phyloP scores from a whole-genome alignment of 495 filamentous ascomycete genomes.

The Ramalina peruviana region DNA sequence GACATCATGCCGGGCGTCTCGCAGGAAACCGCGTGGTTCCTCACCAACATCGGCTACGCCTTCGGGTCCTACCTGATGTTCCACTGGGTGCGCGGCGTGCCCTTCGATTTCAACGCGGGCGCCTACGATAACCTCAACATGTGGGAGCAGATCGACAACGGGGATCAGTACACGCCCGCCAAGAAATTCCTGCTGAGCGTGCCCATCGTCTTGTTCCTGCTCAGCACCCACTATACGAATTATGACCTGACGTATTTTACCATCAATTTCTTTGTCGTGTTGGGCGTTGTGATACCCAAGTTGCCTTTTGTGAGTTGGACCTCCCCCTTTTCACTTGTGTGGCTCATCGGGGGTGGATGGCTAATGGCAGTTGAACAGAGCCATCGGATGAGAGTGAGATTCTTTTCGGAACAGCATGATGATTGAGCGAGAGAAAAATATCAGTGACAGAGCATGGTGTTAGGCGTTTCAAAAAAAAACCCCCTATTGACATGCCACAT shows the following conservation, averaged over 20 bases:
- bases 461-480: background rate
- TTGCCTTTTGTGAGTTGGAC: constrained; percentile 65
- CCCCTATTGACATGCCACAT: too few relatives aligned
- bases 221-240: constrained; percentile 97
- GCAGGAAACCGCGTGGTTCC: constrained; percentile 94
- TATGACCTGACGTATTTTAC: constrained; percentile 93
- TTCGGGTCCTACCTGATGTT: constrained; percentile 98
- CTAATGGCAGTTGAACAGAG: constrained; percentile 33
- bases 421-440: constrained; percentile 21
- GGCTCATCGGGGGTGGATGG: constrained; percentile 6
- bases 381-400: constrained; percentile 55
- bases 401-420: constrained; percentile 48
- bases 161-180: constrained; percentile 92
- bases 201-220: constrained; percentile 81
- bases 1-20: constrained; percentile 89
- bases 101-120: constrained; percentile 98
- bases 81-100: constrained; percentile 93
- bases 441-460: constrained; percentile 1
- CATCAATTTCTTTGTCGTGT: constrained; percentile 85
- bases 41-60: constrained; percentile 99
- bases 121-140: constrained; percentile 99
- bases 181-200: constrained; percentile 97
- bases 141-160: constrained; percentile 99
- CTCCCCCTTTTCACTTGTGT: background rate
- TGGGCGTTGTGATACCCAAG: constrained; percentile 90